These are phyloP conservation scores for Aureobasidium mangrovei DNA, from an alignment of 2,329 filamentous ascomycete genomes.

Conservation along the genomic window DNA sequence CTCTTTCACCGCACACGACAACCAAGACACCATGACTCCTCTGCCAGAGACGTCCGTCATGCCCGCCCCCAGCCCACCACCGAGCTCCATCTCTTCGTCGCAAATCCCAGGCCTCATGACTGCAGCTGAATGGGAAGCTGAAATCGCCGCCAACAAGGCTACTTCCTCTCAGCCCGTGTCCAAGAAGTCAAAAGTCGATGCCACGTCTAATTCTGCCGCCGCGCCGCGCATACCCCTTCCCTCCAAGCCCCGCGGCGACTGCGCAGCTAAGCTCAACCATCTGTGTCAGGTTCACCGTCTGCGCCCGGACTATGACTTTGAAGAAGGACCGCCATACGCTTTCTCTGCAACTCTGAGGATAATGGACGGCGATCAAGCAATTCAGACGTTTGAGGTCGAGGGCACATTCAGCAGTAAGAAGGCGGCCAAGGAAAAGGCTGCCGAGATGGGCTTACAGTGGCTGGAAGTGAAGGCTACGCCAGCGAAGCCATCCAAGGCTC, in stretches of 20 bases:
- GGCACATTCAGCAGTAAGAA: slow-evolving; percentile 4
- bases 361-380: slow-evolving; percentile 1
- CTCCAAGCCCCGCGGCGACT: slow-evolving; percentile 2
- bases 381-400: neutral
- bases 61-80: neutral
- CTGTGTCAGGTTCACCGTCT: neutral
- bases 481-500: neutral
- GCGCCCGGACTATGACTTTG: slow-evolving; percentile 7
- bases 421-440: slow-evolving; percentile 7
- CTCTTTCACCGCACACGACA: neutral
- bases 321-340: neutral
- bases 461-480: neutral
- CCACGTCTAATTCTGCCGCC: neutral
- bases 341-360: slow-evolving; percentile 1
- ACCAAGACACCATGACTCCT: neutral
- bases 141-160: neutral
- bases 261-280: slow-evolving; percentile 6
- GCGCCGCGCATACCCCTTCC: slow-evolving; percentile 2
- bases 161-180: neutral
- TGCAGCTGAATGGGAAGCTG: neutral
- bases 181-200: neutral
- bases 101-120: slow-evolving; percentile 7
- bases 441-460: neutral
- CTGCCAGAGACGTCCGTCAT: neutral
- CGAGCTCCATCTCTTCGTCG: neutral